Percentiles rank a stretch among this genome's conserved stretches.
These are phyloP conservation scores for Ramicandelaber brevisporus DNA, from an alignment of 192 early-diverging fungal genomes.

Conservation along the genomic window DNA sequence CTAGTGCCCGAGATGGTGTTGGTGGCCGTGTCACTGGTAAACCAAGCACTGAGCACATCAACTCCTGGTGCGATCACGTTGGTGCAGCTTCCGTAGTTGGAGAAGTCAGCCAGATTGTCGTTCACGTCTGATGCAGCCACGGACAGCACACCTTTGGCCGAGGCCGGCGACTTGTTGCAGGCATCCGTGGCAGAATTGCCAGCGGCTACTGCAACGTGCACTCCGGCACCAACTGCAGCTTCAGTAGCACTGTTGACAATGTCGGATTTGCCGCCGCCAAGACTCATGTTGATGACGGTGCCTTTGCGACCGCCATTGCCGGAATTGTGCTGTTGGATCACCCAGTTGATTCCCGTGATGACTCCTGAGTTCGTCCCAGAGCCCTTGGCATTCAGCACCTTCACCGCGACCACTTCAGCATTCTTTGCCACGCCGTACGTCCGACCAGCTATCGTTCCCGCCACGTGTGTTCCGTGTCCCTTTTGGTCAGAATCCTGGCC, in stretches of 20 bases:
- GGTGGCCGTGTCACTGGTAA: no score
- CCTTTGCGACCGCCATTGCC: slow-evolving; percentile 6
- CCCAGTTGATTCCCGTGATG: no score
- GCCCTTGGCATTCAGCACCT: no score
- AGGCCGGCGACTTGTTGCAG: slow-evolving; percentile 23
- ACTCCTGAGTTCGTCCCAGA: slow-evolving; percentile 18
- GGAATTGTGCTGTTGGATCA: no score
- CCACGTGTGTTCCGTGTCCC: slow-evolving; percentile 5
- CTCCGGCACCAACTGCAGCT: slow-evolving; percentile 5
- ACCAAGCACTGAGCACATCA: no score
- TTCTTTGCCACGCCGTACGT: slow-evolving; percentile 31
- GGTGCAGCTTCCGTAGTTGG: no score
- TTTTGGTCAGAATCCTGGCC: slow-evolving; percentile 2
- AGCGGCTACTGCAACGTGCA: slow-evolving; percentile 26
- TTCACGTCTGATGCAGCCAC: slow-evolving; percentile 22
- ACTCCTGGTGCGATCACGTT: no score
- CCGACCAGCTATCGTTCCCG: slow-evolving; percentile 3
- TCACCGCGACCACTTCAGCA: slow-evolving; percentile 21
- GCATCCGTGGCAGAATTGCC: slow-evolving; percentile 29
- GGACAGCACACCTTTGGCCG: slow-evolving; percentile 10
- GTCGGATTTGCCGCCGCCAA: slow-evolving; percentile 23
- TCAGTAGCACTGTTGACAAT: slow-evolving; percentile 16
- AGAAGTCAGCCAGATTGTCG: no score
- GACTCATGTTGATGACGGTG: slow-evolving; percentile 26
- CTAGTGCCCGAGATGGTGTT: no score